A percentile compares a stretch with the other conserved stretches of the same genome.
These are phyloP conservation scores for Solanum etuberosum DNA, from an alignment of 257 asterid species.

Conservation along the genomic window DNA sequence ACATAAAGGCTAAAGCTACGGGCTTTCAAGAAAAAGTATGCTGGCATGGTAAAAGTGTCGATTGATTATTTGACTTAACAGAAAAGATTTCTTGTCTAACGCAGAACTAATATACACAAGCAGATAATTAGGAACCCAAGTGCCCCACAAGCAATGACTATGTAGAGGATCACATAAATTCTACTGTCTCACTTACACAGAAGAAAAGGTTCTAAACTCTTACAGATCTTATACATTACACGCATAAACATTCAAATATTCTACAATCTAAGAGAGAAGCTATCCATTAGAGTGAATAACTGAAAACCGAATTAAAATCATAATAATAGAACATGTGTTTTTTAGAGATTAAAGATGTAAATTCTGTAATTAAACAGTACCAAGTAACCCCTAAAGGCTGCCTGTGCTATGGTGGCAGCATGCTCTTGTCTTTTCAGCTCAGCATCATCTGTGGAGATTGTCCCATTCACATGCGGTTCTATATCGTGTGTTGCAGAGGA, in stretches of 20 bases:
- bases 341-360: not conserved
- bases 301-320: not conserved
- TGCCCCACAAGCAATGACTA: not conserved
- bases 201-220: not conserved
- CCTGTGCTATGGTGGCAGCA: conserved; percentile 35
- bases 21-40: not conserved
- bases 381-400: conserved; percentile 27
- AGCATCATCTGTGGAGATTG: not conserved
- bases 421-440: conserved; percentile 16
- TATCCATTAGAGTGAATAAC: not conserved
- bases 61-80: not conserved
- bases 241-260: not conserved
- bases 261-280: not conserved
- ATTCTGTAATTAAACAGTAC: conserved; percentile 6
- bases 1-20: not conserved
- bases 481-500: not conserved
- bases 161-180: not conserved
- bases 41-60: not conserved
- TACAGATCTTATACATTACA: not conserved
- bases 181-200: not conserved
- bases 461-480: not conserved
- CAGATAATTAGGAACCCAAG: not conserved
- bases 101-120: not conserved
- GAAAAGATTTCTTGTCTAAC: not conserved
- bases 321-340: too few species aligned